Conservation (phyloP, 306 rosid genomes). For the Delonix regia region DNA sequence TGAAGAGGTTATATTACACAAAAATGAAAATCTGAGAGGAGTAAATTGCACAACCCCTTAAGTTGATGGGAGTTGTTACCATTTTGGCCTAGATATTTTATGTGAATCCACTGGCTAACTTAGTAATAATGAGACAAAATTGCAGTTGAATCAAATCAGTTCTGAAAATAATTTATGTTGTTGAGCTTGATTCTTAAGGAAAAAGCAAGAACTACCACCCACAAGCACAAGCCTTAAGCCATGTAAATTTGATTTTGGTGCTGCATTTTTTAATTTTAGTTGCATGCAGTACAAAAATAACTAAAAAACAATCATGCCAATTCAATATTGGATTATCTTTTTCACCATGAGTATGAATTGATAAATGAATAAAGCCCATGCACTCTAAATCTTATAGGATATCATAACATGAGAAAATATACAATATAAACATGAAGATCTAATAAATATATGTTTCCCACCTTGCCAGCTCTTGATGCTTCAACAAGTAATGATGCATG, state of each 20-base stretch:
- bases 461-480: constrained; percentile 96
- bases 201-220: not conserved
- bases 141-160: constrained; percentile 8
- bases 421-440: constrained; percentile 16
- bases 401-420: constrained; percentile 28
- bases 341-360: not conserved
- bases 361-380: constrained; percentile 10
- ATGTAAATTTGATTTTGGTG: constrained; percentile 10
- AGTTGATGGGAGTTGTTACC: not conserved
- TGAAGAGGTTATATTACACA: no score
- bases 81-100: not conserved
- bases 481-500: constrained; percentile 58
- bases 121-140: not conserved
- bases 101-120: constrained; percentile 22
- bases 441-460: constrained; percentile 23
- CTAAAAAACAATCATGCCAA: not conserved
- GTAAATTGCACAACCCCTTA: not conserved
- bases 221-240: constrained; percentile 7
- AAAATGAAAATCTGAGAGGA: no score
- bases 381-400: constrained; percentile 16
- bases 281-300: constrained; percentile 23
- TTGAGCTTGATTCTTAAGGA: constrained; percentile 15
- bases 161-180: constrained; percentile 21
- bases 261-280: not conserved
- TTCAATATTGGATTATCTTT: constrained; percentile 6